phyloP scores from a whole-genome alignment of 495 filamentous ascomycete species.

The Aspergillus incahuasiensis region DNA sequence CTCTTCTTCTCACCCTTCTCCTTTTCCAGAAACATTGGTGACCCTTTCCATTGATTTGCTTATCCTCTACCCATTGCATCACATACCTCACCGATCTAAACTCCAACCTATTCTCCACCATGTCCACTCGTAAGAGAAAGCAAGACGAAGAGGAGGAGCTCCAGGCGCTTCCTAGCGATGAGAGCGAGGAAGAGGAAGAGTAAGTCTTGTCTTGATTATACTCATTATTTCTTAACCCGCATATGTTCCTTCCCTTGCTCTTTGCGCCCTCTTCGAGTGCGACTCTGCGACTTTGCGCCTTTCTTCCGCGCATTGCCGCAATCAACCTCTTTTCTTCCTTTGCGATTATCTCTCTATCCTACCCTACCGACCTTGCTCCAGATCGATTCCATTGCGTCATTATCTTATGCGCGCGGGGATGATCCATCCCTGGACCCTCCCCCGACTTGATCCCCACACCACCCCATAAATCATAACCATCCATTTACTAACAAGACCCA shows the following conservation, averaged over 20 bases:
- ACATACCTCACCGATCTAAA: slow-evolving; percentile 7
- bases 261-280: neutral
- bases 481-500: neutral
- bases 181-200: slow-evolving; percentile 62
- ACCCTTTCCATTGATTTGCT: slow-evolving; percentile 8
- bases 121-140: slow-evolving; percentile 66
- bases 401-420: neutral
- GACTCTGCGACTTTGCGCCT: neutral
- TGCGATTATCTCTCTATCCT: neutral
- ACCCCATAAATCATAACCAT: neutral
- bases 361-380: neutral
- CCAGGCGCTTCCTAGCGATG: slow-evolving; percentile 56
- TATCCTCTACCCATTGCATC: neutral
- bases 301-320: neutral
- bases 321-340: too few species aligned
- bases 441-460: neutral
- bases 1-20: slow-evolving; percentile 6
- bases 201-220: slow-evolving; percentile 40
- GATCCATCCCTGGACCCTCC: neutral
- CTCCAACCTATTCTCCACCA: slow-evolving; percentile 20
- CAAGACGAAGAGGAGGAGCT: slow-evolving; percentile 58
- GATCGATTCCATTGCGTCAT: slow-evolving; percentile 3
- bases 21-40: neutral
- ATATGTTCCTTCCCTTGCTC: neutral
- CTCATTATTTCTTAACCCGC: slow-evolving; percentile 6